phyloP scores from a whole-genome alignment of 345 rosid species.

The Murraya paniculata region DNA sequence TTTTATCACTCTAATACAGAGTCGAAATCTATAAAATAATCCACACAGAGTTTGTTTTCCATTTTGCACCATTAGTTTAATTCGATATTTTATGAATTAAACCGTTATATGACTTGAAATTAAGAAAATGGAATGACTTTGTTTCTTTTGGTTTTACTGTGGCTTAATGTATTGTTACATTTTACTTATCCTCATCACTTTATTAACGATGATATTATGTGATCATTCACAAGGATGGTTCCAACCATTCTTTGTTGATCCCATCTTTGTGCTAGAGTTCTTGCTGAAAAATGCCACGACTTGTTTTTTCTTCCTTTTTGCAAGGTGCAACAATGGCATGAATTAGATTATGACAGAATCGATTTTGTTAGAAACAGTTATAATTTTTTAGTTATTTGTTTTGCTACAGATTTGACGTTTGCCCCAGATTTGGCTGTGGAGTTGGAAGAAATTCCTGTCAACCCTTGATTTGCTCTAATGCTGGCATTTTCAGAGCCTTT shows the following conservation, averaged over 20 bases:
- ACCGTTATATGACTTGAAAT: too few relatives aligned
- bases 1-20: neutral
- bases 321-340: neutral
- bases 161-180: neutral
- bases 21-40: neutral
- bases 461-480: constrained; percentile 82
- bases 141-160: neutral
- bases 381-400: neutral
- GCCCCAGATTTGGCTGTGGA: constrained; percentile 46
- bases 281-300: neutral
- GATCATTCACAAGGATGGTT: too few relatives aligned
- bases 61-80: neutral
- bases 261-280: neutral
- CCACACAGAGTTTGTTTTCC: neutral
- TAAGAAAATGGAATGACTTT: neutral
- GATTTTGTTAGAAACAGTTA: neutral
- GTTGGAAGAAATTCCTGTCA: constrained; percentile 60
- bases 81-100: neutral
- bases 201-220: neutral
- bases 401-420: constrained; percentile 53
- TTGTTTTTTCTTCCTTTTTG: neutral
- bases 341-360: neutral
- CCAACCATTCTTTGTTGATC: neutral
- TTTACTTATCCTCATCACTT: neutral
- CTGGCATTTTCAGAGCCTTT: constrained; percentile 76